phyloP scores from a whole-genome alignment of 2,329 filamentous ascomycete species.

The Aureobasidium namibiae region DNA sequence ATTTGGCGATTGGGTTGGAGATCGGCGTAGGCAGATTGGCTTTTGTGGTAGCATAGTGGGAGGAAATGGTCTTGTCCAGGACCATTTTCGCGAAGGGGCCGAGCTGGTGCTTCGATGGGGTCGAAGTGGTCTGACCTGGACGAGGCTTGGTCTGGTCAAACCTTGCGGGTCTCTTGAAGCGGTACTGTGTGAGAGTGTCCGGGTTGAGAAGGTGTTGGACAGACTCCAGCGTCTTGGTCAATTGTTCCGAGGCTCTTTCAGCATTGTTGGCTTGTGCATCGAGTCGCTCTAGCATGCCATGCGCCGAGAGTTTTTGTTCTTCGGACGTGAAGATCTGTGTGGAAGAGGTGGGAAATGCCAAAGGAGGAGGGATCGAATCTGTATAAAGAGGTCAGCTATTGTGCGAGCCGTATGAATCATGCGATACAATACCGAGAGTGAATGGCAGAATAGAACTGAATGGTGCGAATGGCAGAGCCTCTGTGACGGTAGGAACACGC shows the following conservation, averaged over 20 bases:
- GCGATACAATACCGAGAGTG: conserved; percentile 52
- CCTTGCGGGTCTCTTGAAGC: conserved; percentile 12
- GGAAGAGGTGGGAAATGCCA: conserved; percentile 32
- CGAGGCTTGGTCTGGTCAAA: conserved; percentile 1
- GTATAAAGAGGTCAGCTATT: conserved; percentile 17
- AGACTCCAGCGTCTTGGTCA: conserved; percentile 65
- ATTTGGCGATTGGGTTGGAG: not conserved
- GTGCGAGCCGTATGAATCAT: not conserved
- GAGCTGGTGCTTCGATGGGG: conserved; percentile 25
- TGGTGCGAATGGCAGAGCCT: conserved; percentile 74
- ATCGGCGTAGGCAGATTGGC: not conserved
- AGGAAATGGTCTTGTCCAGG: conserved; percentile 29
- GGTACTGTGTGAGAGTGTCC: conserved; percentile 59
- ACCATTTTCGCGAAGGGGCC: conserved; percentile 49
- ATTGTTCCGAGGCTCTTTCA: conserved; percentile 52
- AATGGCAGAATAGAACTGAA: conserved; percentile 75
- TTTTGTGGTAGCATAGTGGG: conserved; percentile 1
- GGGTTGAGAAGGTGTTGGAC: conserved; percentile 66
- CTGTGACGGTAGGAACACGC: conserved; percentile 50
- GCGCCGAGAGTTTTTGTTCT: conserved; percentile 42
- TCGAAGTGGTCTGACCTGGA: not conserved
- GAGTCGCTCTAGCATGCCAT: conserved; percentile 54
- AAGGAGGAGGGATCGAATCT: conserved; percentile 40
- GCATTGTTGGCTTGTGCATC: conserved; percentile 60
- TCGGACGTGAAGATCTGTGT: conserved; percentile 28